Evolutionary conservation across 306 rosid species (phyloP), one percentile per base, ranked within the genome.

Genomic region (Cercis canadensis): DNA sequence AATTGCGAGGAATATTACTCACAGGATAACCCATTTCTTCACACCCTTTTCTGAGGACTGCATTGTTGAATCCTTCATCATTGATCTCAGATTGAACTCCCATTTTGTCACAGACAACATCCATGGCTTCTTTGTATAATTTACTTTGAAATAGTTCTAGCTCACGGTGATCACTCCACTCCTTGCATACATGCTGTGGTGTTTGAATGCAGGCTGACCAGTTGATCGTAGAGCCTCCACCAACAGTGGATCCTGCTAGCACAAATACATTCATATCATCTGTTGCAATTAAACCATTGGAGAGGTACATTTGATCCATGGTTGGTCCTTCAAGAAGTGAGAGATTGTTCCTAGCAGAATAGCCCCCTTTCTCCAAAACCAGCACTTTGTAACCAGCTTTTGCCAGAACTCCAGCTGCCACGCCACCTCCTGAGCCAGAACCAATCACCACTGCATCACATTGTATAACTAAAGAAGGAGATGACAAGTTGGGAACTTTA

Each of bases 391-490:
- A 87, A 31, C 92, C 96, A 0, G 94, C 97, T 51, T 73, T 78
- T 0, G 96, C 93, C 1, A 92, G 80, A 46, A 84, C 90, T 2
- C 97, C 94, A 7, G 96, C 93, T 16, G 81, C 76, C 5, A 92
- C 85, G 0, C 93, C 90, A 1, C 97, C 97, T 5, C 97, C 96
- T 2, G 94, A 89, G 55, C 97, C 96, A 0, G 97, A 87, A 65
- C 97, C 97, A 57, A 89, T 81, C 0, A 92, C 90, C 15, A 89
- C 90, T 0, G 84, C 96, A 40, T 92, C 97, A 46, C 97, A 89
- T 76, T 59, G 74, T 62, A 87, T 82, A 11, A 75, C 80, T 17
- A 92, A 57, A 57, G 83, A 88, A 52, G 95, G 95, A 41, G 73
- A 66, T 11, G 80, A 65, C 4, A 75, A 3, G 40, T 55, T 74